Evolutionary conservation across 345 rosid genomes (phyloP).

Genomic region (Lepidium aucheri): DNA sequence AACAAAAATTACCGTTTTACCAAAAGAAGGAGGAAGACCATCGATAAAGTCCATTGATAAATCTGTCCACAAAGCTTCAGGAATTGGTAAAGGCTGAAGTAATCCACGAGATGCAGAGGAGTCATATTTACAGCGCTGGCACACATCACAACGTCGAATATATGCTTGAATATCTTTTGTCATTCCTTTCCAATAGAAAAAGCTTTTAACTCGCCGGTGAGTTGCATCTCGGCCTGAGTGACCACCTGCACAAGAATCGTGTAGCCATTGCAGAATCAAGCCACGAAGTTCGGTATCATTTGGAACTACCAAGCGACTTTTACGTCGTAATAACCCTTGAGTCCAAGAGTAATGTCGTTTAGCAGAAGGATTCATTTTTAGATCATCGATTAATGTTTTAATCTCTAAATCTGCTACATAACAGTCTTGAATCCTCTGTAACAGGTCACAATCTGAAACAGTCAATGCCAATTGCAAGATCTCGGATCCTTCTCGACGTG

Average conservation of each 20-base stretch:
- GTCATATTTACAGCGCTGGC: neutral
- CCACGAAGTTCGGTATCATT: too few species aligned
- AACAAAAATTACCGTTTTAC: too few species aligned
- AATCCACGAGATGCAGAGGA: accelerated
- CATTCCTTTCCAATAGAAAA: neutral
- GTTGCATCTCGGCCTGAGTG: neutral
- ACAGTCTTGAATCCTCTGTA: too few species aligned
- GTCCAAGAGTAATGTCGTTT: too few species aligned
- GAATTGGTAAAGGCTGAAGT: neutral
- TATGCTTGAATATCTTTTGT: accelerated
- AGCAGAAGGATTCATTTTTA: too few species aligned
- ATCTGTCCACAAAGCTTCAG: accelerated
- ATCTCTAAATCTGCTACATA: too few species aligned
- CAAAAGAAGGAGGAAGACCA: neutral
- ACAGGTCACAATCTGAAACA: too few species aligned
- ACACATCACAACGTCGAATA: accelerated
- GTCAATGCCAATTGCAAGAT: too few species aligned
- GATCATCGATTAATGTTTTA: too few species aligned
- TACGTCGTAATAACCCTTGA: too few species aligned
- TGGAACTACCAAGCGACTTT: too few species aligned
- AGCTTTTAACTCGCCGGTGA: accelerated
- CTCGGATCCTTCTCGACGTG: too few species aligned
- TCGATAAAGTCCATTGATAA: neutral
- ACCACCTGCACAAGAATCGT: accelerated
- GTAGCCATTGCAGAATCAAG: neutral